Base-by-base conservation (phyloP, 768 basidiomycete genomes). In the Pleurotus pulmonarius region DNA sequence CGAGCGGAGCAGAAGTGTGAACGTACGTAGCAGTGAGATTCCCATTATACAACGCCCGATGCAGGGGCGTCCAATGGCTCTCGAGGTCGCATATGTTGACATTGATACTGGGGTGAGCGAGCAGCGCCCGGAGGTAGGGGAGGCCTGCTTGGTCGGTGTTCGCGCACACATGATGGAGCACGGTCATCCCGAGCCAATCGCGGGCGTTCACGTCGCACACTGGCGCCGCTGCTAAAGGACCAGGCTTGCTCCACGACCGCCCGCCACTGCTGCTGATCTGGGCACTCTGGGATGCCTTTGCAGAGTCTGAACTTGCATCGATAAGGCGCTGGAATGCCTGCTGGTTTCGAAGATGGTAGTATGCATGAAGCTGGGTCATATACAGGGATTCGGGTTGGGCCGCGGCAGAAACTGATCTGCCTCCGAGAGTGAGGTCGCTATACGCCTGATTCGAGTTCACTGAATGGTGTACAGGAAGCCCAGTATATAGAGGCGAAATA, bases 1-100 rank as follows among this genome's bases (percentile, higher is more conserved):
- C 3, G 49, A 8, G 54, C 24, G 51, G 43, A 58, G 51, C 43
- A 60, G 43, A 56, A 13, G 53, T 38, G 29, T 6, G 26, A 5
- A 76, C 87, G 58, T 60, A 88, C 84, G 81, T 87, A 45, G 82
- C 80, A 47, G 85, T 76, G 7, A 94, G 58, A 62, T 94, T 92
- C 1, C 90, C 92, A 37, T 76, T 69, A 66, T 94, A 96, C 62
- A 95, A 69, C 1, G 92, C 92, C 48, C 94, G 76, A 64, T 99
- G 96, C 18, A 98, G 74, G 5, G 95, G 82, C 0, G 93, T 96
- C 90, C 94, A 98, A 56, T 87, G 88, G 56, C 83, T 91, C 76
- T 98, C 96, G 53, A 68, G 68, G 69, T 99, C 96, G 41, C 75
- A 73, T 5, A 89, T 57, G 62, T 98, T 98, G 61, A 93, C 83